Conservation (phyloP, 306 rosid species). For the Citrullus mucosospermus region DNA sequence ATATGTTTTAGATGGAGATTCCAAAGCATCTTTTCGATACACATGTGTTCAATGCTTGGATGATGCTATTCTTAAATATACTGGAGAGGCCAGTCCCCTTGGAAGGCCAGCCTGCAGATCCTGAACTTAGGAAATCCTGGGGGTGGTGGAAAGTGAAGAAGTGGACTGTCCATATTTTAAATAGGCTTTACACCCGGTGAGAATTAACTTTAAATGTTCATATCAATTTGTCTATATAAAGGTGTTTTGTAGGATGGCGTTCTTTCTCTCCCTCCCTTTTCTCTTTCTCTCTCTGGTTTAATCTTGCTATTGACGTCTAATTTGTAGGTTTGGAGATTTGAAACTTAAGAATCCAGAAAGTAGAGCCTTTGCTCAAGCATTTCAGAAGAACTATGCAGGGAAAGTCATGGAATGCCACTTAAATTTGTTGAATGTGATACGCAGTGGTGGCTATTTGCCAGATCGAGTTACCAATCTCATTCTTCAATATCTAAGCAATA, state of each 20-base stretch:
- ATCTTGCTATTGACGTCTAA: not conserved
- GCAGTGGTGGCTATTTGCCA: slow-evolving; percentile 84
- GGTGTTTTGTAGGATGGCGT: not conserved
- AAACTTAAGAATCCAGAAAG: slow-evolving; percentile 88
- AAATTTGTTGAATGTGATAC: slow-evolving; percentile 66
- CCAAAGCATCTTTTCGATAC: slow-evolving; percentile 84
- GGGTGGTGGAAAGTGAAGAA: slow-evolving; percentile 99
- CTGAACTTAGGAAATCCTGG: slow-evolving; percentile 81
- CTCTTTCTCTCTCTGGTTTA: not conserved
- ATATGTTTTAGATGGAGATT: slow-evolving; percentile 75
- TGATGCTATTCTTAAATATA: slow-evolving; percentile 69
- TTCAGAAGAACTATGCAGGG: slow-evolving; percentile 89
- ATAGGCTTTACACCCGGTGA: slow-evolving; percentile 89
- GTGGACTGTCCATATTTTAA: slow-evolving; percentile 92
- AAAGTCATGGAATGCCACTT: slow-evolving; percentile 85
- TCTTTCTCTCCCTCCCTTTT: not conserved
- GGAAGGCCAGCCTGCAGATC: slow-evolving; percentile 90
- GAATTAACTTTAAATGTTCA: not conserved
- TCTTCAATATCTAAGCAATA: slow-evolving; percentile 89
- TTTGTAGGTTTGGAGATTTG: slow-evolving; percentile 80
- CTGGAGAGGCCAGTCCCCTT: slow-evolving; percentile 86
- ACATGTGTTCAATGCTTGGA: slow-evolving; percentile 84
- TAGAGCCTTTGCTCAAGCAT: slow-evolving; percentile 84
- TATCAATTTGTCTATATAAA: not conserved
- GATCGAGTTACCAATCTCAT: slow-evolving; percentile 84